phyloP scores from a whole-genome alignment of 2,329 filamentous ascomycete species.

The Cordyceps pruinosa region DNA sequence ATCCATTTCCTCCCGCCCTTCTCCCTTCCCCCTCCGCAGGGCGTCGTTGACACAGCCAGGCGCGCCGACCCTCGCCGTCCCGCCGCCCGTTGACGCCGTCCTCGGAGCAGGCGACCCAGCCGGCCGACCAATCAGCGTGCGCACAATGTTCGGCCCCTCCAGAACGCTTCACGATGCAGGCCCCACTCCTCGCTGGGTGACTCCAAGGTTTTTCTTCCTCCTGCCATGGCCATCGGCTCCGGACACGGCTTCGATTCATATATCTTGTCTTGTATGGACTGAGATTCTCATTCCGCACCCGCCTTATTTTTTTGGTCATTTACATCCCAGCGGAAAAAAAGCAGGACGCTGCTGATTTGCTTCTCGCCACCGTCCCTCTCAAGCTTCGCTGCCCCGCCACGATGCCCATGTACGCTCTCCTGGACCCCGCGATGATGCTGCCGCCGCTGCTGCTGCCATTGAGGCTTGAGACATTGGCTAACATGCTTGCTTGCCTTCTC shows the following conservation, averaged over 20 bases:
- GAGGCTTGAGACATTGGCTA: not conserved
- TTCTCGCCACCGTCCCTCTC: not conserved
- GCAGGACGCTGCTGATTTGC: not conserved
- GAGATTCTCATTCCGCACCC: no score
- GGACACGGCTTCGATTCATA: not conserved
- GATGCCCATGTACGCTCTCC: slow-evolving; percentile 1
- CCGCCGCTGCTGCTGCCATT: not conserved
- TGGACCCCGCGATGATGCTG: not conserved
- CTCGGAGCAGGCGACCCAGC: no score
- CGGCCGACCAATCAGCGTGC: not conserved
- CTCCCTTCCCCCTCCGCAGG: no score
- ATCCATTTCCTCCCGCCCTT: no score
- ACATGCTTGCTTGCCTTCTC: not conserved
- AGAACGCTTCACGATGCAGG: not conserved
- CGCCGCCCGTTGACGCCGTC: no score
- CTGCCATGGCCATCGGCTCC: not conserved
- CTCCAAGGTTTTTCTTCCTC: not conserved
- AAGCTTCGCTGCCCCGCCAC: not conserved
- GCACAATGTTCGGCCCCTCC: slow-evolving; percentile 2
- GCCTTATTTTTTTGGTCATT: not conserved
- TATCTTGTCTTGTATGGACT: not conserved
- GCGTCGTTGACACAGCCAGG: not conserved
- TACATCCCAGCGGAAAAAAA: no score
- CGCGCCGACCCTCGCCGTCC: no score
- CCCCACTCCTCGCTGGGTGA: not conserved